Evolutionary conservation across 176 grass and related monocot genomes (phyloP), one percentile per base, ranked within the genome.

Genomic region (Carex kokanica): DNA sequence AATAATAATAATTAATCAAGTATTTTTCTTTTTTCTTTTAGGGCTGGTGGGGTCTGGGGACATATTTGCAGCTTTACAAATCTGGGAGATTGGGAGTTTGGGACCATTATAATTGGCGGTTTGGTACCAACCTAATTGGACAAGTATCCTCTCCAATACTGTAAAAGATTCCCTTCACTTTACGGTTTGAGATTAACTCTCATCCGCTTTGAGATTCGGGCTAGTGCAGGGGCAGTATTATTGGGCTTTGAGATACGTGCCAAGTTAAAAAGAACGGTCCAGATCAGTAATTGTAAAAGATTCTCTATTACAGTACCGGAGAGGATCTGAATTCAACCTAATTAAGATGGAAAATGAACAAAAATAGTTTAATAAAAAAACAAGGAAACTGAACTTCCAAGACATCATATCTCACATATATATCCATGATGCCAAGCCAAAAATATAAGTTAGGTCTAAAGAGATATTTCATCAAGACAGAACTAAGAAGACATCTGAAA

Each of bases 41-140:
- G 78, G 20, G 18, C 4, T 36, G 13, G 6, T 36, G 13, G 6
- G 40, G 23, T 24, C n/a, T 24, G 59, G 32, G 36, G 36, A 6
- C 36, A 38, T 57, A 17, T 55, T 54, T 78, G 24, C 40, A 54
- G 6, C 27, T 57, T 34, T 5, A 51, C 74, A 78, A 17, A 57
- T 78, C 11, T 78, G 14, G 12, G 38, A 63, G 4, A 63, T 1
- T 54, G 73, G 12, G 38, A 63, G 4, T 47, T 1, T 54, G 73
- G 49, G 23, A 55, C 73, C 47, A 14, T 56, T 77, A 77, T 75
- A 23, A 49, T 27, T 52, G 70, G 43, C 70, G 20, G 70, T 74
- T 73, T 74, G 70, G 41, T 52, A 52, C 70, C 70, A 74, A 74
- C 70, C 77, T 80, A 60, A n/a, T n/a, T n/a, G n/a, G n/a, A n/a